Conservation (phyloP, 257 asterid species). For the Nicotiana undulata region DNA sequence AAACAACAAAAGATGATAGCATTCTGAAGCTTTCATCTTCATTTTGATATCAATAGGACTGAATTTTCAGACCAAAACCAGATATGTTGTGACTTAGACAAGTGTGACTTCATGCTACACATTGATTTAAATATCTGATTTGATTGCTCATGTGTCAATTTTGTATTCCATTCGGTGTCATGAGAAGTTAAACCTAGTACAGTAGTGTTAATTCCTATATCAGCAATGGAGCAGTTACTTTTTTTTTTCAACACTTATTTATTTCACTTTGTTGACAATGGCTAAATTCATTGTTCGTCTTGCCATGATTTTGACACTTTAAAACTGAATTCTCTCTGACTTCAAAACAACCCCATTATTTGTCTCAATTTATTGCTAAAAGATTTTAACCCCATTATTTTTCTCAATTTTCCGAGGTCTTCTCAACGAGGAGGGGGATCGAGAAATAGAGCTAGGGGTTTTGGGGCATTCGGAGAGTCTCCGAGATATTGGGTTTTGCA, state of each 20-base stretch:
- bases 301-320: not conserved
- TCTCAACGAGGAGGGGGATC: too few relatives aligned
- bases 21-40: not conserved
- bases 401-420: not conserved
- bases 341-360: not conserved
- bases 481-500: too few relatives aligned
- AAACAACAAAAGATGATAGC: not conserved
- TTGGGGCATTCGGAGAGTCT: too few relatives aligned
- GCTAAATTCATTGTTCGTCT: not conserved
- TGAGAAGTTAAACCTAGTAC: not conserved
- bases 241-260: not conserved
- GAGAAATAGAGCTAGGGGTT: too few relatives aligned
- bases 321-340: not conserved
- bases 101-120: not conserved
- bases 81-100: not conserved
- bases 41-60: not conserved
- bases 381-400: not conserved
- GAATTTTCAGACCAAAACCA: not conserved
- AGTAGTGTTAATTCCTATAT: not conserved
- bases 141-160: not conserved
- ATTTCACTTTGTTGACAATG: not conserved
- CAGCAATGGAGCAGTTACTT: not conserved
- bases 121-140: not conserved
- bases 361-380: not conserved
- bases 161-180: not conserved